phyloP scores from a whole-genome alignment of 2,329 filamentous ascomycete species.

The Lachnellula subtilissima region DNA sequence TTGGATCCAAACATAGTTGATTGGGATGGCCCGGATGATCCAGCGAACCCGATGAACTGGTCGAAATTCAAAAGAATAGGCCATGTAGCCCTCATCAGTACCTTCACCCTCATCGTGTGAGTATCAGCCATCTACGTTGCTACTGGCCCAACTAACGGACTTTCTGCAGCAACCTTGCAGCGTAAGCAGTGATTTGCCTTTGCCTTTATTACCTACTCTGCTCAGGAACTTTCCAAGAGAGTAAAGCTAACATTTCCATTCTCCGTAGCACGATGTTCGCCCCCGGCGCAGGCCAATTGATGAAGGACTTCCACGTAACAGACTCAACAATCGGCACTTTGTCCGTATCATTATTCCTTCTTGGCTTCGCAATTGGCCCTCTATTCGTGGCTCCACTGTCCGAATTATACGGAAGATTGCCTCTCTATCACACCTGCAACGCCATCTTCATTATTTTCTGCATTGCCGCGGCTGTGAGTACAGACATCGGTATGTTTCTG shows the following conservation, averaged over 20 bases:
- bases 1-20: background rate
- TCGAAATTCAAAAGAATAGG: conserved; percentile 3
- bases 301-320: background rate
- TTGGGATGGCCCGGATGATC: conserved; percentile 5
- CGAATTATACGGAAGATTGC: conserved; percentile 51
- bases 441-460: conserved; percentile 43
- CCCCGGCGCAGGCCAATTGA: background rate
- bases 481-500: conserved; percentile 43
- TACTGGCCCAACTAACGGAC: no score
- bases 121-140: background rate
- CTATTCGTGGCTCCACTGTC: conserved; percentile 40
- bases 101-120: conserved; percentile 17
- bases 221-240: no score
- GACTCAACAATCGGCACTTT: background rate
- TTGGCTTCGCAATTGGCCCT: conserved; percentile 24
- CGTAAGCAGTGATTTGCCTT: no score
- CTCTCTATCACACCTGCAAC: conserved; percentile 49
- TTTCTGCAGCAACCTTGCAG: no score
- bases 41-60: conserved; percentile 17
- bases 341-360: conserved; percentile 1
- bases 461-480: conserved; percentile 41
- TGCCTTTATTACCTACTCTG: no score
- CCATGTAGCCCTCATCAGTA: conserved; percentile 10
- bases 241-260: no score
- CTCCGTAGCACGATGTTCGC: background rate